Evolutionary conservation across 495 filamentous ascomycete species (phyloP).

Genomic region (Endocarpon pusillum): DNA sequence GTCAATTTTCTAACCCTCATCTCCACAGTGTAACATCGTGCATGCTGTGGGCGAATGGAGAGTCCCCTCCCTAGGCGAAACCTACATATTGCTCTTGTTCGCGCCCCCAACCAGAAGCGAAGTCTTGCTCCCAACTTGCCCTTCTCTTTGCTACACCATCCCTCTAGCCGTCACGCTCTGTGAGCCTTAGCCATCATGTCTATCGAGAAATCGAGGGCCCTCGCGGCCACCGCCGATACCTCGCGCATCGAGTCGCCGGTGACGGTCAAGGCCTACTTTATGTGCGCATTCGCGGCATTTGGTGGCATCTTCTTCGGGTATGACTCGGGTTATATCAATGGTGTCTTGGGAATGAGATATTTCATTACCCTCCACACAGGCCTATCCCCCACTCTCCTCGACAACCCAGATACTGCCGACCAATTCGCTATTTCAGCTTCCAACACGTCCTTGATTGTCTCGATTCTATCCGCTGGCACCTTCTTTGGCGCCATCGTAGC

Average conservation of each 20-base stretch:
- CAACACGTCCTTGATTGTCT: constrained; percentile 47
- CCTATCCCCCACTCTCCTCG: constrained; percentile 9
- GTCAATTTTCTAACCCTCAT: too few species aligned
- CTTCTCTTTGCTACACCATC: too few species aligned
- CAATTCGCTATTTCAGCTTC: constrained; percentile 29
- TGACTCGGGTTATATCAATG: constrained; percentile 37
- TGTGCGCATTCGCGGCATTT: constrained; percentile 42
- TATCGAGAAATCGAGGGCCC: too few species aligned
- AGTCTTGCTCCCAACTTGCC: too few species aligned
- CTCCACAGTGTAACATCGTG: too few species aligned
- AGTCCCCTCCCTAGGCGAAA: too few species aligned
- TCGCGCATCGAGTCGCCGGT: constrained; percentile 41
- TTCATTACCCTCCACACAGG: constrained; percentile 29
- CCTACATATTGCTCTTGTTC: too few species aligned
- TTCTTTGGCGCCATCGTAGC: constrained; percentile 61
- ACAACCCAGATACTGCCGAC: constrained; percentile 11
- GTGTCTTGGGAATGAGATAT: constrained; percentile 35
- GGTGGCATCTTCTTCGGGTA: constrained; percentile 42
- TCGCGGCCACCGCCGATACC: constrained; percentile 22
- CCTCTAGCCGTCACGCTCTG: too few species aligned
- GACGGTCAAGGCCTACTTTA: constrained; percentile 42
- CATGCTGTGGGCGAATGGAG: too few species aligned
- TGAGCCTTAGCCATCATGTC: too few species aligned
- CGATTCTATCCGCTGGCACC: constrained; percentile 57
- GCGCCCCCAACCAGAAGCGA: too few species aligned